Conservation (phyloP, 176 grass and related monocot genomes). For the Tuctoria greenei region DNA sequence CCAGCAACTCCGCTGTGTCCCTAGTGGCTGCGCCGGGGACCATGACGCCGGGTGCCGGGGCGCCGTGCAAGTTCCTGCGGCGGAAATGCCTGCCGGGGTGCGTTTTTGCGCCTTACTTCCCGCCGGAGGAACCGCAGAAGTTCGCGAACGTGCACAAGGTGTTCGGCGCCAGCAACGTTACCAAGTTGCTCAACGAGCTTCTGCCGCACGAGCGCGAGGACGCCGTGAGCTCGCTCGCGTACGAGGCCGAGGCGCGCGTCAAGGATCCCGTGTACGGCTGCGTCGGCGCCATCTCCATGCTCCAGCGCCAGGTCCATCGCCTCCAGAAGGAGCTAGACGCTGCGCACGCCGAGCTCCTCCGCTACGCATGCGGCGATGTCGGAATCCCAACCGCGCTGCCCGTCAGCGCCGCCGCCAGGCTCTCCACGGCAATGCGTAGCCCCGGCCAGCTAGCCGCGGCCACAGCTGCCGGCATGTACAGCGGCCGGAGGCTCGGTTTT, state of each 20-base stretch:
- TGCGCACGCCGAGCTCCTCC: conserved; percentile 70
- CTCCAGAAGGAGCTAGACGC: conserved; percentile 81
- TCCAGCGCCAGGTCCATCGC: conserved; percentile 74
- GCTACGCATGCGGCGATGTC: conserved; percentile 61
- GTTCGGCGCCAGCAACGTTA: conserved; percentile 78
- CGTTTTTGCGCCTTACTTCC: conserved; percentile 81
- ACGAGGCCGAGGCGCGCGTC: conserved; percentile 80
- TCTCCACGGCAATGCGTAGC: conserved; percentile 39
- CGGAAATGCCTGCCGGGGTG: conserved; percentile 75
- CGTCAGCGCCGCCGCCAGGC: conserved; percentile 34
- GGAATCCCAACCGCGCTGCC: conserved; percentile 53
- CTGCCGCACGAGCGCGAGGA: conserved; percentile 72
- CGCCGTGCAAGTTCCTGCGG: conserved; percentile 72
- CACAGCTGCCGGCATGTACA: conserved; percentile 37
- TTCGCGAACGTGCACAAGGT: conserved; percentile 83
- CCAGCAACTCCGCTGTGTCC: conserved; percentile 44
- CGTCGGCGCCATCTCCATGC: conserved; percentile 77
- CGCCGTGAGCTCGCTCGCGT: conserved; percentile 75
- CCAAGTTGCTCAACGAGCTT: conserved; percentile 83
- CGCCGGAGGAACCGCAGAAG: conserved; percentile 80
- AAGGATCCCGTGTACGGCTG: conserved; percentile 80
- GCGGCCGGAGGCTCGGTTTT: conserved; percentile 43
- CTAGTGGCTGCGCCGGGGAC: conserved; percentile 22
- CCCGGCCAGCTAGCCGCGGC: conserved; percentile 21
- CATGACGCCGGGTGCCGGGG: conserved; percentile 39